Evolutionary conservation across 1,139 yeast genomes (phyloP).

Genomic region (Sugiyamaella novakii): DNA sequence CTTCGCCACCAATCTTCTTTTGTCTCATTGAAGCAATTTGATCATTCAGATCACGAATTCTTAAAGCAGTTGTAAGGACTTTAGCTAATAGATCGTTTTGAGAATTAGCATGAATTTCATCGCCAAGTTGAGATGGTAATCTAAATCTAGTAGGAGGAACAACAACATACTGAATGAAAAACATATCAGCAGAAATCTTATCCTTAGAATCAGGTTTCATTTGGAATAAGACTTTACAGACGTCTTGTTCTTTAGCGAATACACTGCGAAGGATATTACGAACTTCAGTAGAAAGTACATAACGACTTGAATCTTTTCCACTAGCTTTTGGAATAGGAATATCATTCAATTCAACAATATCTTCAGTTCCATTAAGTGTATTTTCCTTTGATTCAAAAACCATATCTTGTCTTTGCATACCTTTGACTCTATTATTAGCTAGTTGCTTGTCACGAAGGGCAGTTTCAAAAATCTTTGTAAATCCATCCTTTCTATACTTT

Average conservation of each 20-base stretch:
- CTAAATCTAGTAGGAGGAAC: constrained; percentile 98
- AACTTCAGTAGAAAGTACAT: constrained; percentile 83
- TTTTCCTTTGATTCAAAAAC: constrained; percentile 45
- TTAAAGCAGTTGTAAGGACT: constrained; percentile 73
- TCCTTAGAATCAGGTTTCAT: constrained; percentile 60
- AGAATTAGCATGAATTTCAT: constrained; percentile 90
- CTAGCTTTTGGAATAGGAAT: constrained; percentile 48
- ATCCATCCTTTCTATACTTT: constrained; percentile 91
- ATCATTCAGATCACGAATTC: constrained; percentile 86
- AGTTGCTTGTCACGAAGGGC: constrained; percentile 77
- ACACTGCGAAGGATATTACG: constrained; percentile 74
- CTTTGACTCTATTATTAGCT: constrained; percentile 79
- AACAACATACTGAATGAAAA: constrained; percentile 81
- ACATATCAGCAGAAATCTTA: constrained; percentile 74
- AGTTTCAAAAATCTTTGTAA: constrained; percentile 86
- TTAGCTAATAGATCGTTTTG: constrained; percentile 87
- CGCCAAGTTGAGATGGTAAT: constrained; percentile 95
- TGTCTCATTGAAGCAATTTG: constrained; percentile 49
- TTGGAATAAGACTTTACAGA: constrained; percentile 60
- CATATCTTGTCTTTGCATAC: constrained; percentile 73
- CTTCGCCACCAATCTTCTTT: constrained; percentile 69
- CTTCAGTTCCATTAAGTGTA: constrained; percentile 34
- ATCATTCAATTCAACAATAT: constrained; percentile 37
- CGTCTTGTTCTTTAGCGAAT: constrained; percentile 61
- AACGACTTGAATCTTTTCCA: constrained; percentile 69